phyloP scores from a whole-genome alignment of 192 early-diverging fungal genomes.

The Coemansia sp. region DNA sequence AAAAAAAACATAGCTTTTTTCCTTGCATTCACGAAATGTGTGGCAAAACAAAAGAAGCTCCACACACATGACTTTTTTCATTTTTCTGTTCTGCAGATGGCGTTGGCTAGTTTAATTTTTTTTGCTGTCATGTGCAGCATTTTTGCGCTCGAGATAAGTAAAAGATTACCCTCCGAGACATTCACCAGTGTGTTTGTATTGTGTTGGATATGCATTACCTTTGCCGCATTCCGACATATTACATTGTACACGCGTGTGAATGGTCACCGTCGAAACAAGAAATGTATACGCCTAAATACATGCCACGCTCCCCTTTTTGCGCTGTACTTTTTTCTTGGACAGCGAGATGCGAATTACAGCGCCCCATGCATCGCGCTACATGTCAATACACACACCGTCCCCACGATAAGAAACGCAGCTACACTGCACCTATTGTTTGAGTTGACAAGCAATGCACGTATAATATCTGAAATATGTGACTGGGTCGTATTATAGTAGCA shows the following conservation, averaged over 20 bases:
- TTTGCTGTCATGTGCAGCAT: neutral
- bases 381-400: neutral
- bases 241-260: neutral
- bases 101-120: neutral
- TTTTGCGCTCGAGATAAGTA: neutral
- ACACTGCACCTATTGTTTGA: neutral
- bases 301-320: neutral
- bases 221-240: neutral
- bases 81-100: constrained; percentile 2
- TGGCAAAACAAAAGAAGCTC: neutral
- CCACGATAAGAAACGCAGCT: neutral
- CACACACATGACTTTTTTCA: neutral
- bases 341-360: neutral
- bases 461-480: neutral
- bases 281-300: neutral
- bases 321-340: neutral
- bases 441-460: neutral
- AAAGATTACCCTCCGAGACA: neutral
- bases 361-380: neutral
- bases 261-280: neutral
- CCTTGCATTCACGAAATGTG: neutral
- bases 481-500: neutral
- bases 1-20: no score
- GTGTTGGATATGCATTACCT: neutral
- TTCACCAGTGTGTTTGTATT: neutral